These are phyloP conservation scores for Fusarium longipes DNA, from an alignment of 2,329 filamentous ascomycete genomes.

Conservation along the genomic window DNA sequence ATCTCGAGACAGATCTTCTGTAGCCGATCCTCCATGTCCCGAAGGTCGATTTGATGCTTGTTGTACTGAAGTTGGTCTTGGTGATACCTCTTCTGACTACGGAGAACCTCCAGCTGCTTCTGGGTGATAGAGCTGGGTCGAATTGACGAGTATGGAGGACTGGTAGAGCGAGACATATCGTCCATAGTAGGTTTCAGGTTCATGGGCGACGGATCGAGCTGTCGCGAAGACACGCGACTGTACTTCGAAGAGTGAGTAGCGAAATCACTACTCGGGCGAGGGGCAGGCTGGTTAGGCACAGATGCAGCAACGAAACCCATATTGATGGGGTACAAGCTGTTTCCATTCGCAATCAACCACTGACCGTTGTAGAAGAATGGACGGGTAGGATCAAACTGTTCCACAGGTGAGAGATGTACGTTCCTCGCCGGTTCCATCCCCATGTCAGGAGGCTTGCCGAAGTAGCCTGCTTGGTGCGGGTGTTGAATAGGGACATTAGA, in stretches of 20 bases:
- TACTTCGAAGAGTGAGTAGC: slow-evolving; percentile 7
- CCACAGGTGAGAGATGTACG: slow-evolving; percentile 54
- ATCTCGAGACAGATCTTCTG: slow-evolving; percentile 59
- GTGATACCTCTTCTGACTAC: slow-evolving; percentile 64
- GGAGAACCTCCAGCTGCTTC: slow-evolving; percentile 66
- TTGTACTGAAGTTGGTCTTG: slow-evolving; percentile 71
- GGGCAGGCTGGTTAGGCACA: slow-evolving; percentile 32
- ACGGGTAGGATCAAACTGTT: slow-evolving; percentile 59
- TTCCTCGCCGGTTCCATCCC: slow-evolving; percentile 49
- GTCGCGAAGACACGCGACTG: slow-evolving; percentile 10
- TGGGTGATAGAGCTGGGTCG: slow-evolving; percentile 70
- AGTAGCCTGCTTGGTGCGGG: slow-evolving; percentile 35
- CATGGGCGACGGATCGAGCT: slow-evolving; percentile 7
- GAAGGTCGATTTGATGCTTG: slow-evolving; percentile 70
- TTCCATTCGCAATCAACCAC: slow-evolving; percentile 53
- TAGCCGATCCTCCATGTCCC: slow-evolving; percentile 58
- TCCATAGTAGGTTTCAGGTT: not conserved
- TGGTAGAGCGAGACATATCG: slow-evolving; percentile 27
- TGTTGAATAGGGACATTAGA: slow-evolving; percentile 30
- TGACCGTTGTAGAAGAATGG: slow-evolving; percentile 60
- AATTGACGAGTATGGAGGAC: slow-evolving; percentile 67
- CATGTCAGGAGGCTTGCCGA: slow-evolving; percentile 48
- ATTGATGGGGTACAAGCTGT: slow-evolving; percentile 42
- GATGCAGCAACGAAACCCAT: slow-evolving; percentile 45
- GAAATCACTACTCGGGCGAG: slow-evolving; percentile 12